Evolutionary conservation across 2,329 filamentous ascomycete species (phyloP).

Genomic region (Diplodia sapinea): DNA sequence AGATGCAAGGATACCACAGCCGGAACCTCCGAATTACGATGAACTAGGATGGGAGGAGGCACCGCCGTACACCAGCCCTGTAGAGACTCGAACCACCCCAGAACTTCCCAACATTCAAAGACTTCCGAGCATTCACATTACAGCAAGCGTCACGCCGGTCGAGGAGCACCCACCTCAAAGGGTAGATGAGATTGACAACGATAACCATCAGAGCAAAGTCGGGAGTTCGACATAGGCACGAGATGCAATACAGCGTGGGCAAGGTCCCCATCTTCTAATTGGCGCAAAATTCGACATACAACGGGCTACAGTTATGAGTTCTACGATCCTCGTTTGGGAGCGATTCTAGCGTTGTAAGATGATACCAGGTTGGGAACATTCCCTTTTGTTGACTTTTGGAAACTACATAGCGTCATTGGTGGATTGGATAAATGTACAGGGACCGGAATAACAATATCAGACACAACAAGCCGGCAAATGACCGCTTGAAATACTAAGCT

Average conservation of each 20-base stretch:
- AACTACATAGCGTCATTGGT: constrained; percentile 17
- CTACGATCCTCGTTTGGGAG: constrained; percentile 23
- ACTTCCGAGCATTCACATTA: constrained; percentile 30
- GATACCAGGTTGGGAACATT: constrained; percentile 27
- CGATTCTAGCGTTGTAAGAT: constrained; percentile 28
- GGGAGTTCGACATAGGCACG: constrained; percentile 3
- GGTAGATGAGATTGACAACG: constrained; percentile 10
- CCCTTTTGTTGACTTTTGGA: constrained; percentile 17
- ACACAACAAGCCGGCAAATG: neutral
- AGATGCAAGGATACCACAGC: constrained; percentile 37
- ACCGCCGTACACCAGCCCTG: constrained; percentile 55
- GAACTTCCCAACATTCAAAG: constrained; percentile 20
- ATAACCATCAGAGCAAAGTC: constrained; percentile 9
- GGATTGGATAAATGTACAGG: constrained; percentile 16
- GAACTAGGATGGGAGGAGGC: constrained; percentile 49
- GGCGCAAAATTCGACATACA: constrained; percentile 24
- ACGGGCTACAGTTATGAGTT: constrained; percentile 22
- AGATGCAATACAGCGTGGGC: neutral
- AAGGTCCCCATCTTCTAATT: constrained; percentile 7
- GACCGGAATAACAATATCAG: constrained; percentile 7
- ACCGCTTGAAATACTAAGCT: neutral
- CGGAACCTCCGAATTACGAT: constrained; percentile 47
- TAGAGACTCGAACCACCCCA: constrained; percentile 32
- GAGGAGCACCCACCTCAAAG: constrained; percentile 23
- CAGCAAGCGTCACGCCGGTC: constrained; percentile 24